Conservation (phyloP, 306 rosid genomes). For the Malus fusca region DNA sequence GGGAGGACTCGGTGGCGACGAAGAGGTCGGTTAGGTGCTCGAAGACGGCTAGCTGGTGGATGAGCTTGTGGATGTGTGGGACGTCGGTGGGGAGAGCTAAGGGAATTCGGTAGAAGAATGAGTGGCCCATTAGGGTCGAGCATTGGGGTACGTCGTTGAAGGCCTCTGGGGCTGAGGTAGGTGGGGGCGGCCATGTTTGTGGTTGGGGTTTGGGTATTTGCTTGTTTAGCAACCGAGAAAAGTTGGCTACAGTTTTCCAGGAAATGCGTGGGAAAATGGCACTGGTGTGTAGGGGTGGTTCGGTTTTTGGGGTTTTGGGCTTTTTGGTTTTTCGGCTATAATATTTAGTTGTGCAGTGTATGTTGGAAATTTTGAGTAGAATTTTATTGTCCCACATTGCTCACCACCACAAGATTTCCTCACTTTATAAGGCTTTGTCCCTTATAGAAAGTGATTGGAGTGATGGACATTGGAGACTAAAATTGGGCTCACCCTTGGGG, state of each 20-base stretch:
- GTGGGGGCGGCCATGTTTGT: slow-evolving; percentile 53
- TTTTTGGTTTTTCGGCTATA: too few relatives aligned
- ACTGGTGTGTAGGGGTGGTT: too few relatives aligned
- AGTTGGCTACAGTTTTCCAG: background rate
- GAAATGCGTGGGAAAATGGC: background rate
- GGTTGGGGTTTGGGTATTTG: background rate
- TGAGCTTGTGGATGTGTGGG: slow-evolving; percentile 76
- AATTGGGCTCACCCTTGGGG: too few relatives aligned
- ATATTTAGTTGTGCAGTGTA: too few relatives aligned
- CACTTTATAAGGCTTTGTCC: too few relatives aligned
- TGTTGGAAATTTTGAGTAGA: too few relatives aligned
- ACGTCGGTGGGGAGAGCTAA: slow-evolving; percentile 54
- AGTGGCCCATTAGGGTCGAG: slow-evolving; percentile 35
- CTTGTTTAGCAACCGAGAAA: background rate
- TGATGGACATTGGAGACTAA: too few relatives aligned
- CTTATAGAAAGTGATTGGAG: too few relatives aligned
- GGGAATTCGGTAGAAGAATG: slow-evolving; percentile 68
- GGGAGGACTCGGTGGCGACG: slow-evolving; percentile 65
- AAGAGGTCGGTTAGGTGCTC: slow-evolving; percentile 59
- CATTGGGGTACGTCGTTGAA: slow-evolving; percentile 16
- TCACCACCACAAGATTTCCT: too few relatives aligned
- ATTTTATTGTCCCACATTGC: too few relatives aligned
- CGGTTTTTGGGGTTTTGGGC: too few relatives aligned
- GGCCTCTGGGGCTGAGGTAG: slow-evolving; percentile 40
- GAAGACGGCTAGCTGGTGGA: slow-evolving; percentile 77